These are phyloP conservation scores for Kodamaea kaohsiungensis DNA, from an alignment of 805 yeast genomes.

Conservation along the genomic window DNA sequence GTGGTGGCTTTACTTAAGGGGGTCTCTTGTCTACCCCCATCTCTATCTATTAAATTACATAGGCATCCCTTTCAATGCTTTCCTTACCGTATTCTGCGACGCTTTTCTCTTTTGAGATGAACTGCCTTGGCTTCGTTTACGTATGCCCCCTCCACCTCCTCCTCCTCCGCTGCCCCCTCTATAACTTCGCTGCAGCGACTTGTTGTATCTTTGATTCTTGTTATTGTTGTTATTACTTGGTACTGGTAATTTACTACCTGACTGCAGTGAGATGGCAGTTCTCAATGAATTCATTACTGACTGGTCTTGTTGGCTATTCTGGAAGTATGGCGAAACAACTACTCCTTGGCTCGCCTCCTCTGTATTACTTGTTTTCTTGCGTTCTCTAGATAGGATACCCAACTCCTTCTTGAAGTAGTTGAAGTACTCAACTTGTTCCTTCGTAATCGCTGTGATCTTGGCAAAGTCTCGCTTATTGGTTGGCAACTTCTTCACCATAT, in stretches of 20 bases:
- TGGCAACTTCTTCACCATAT: conserved; percentile 59
- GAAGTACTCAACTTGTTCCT: conserved; percentile 34
- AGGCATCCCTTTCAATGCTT: conserved; percentile 6
- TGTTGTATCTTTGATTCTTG: background rate
- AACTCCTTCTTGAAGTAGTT: conserved; percentile 40
- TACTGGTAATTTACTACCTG: conserved; percentile 3
- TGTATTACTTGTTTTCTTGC: conserved; percentile 22
- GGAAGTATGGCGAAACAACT: conserved; percentile 6
- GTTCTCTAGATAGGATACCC: conserved; percentile 29
- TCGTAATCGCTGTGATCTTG: conserved; percentile 35
- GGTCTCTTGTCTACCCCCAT: no score
- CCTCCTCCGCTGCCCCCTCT: conserved; percentile 1
- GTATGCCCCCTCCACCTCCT: background rate
- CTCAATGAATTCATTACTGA: conserved; percentile 11
- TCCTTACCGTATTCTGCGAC: background rate
- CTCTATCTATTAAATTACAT: conserved; percentile 1
- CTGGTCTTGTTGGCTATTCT: conserved; percentile 12
- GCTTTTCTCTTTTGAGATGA: background rate
- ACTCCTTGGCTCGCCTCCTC: conserved; percentile 1
- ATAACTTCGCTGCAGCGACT: conserved; percentile 1
- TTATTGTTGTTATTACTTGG: background rate
- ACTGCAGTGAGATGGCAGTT: conserved; percentile 6
- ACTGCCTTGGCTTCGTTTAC: conserved; percentile 5
- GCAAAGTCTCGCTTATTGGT: conserved; percentile 48
- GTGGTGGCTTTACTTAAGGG: no score